These are phyloP conservation scores for Scorias spongiosa DNA, from an alignment of 2,329 filamentous ascomycete genomes.

Conservation along the genomic window DNA sequence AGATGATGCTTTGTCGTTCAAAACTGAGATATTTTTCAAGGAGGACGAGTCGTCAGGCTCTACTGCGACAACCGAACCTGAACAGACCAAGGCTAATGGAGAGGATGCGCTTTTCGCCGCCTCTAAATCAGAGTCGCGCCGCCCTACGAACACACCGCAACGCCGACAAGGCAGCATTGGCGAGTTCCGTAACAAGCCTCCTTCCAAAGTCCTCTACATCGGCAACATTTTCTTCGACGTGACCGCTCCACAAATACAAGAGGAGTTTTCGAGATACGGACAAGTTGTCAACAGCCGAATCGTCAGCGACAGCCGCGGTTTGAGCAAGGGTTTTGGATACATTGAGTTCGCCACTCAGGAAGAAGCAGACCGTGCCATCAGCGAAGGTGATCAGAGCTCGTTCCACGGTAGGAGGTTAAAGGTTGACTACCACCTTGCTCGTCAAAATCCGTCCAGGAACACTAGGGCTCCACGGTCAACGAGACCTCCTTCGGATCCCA, in stretches of 20 bases:
- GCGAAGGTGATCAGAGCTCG: conserved; percentile 42
- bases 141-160: no score
- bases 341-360: conserved; percentile 42
- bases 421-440: conserved; percentile 41
- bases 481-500: conserved; percentile 30
- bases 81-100: no score
- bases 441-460: not conserved
- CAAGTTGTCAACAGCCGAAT: conserved; percentile 38
- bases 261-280: conserved; percentile 45
- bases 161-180: not conserved
- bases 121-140: no score
- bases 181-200: not conserved
- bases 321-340: conserved; percentile 60
- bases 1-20: conserved; percentile 33
- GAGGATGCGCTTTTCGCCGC: no score
- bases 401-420: conserved; percentile 50
- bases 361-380: conserved; percentile 40
- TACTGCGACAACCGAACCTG: conserved; percentile 4
- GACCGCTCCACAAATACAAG: conserved; percentile 42
- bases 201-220: conserved; percentile 42
- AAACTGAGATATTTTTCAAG: conserved; percentile 10
- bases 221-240: conserved; percentile 59
- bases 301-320: conserved; percentile 44
- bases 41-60: conserved; percentile 15
- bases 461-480: not conserved